Conservation (phyloP, 768 basidiomycete species). For the Lactarius quietus region DNA sequence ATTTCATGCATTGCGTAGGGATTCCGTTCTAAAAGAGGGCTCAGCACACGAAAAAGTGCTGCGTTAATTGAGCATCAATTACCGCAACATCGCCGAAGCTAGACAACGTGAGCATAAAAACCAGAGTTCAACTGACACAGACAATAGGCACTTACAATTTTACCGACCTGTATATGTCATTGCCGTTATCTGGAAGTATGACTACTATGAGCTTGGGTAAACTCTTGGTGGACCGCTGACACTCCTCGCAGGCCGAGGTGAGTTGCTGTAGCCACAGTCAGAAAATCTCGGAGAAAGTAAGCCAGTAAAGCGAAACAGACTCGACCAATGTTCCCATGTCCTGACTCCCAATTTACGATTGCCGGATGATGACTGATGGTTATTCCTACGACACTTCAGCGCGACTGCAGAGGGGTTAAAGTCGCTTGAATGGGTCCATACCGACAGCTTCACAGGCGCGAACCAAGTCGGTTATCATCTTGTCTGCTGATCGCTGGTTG, state of each 20-base stretch:
- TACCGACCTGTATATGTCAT: conserved; percentile 70
- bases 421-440: conserved; percentile 33
- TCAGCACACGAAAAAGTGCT: neutral
- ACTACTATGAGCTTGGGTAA: conserved; percentile 25
- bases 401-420: neutral
- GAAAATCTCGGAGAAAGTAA: neutral
- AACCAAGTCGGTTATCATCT: conserved; percentile 54
- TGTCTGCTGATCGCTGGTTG: conserved; percentile 38
- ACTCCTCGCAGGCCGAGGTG: conserved; percentile 45
- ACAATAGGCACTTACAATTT: conserved; percentile 61
- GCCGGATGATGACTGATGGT: conserved; percentile 43
- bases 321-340: conserved; percentile 47
- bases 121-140: neutral
- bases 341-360: conserved; percentile 50
- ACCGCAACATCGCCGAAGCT: conserved; percentile 17
- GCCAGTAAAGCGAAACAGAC: conserved; percentile 1
- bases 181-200: conserved; percentile 39
- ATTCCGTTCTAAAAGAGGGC: conserved; percentile 50
- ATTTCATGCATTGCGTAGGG: conserved; percentile 74
- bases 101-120: neutral
- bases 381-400: conserved; percentile 47
- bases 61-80: neutral
- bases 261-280: conserved; percentile 39
- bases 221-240: conserved; percentile 37
- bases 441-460: conserved; percentile 53